Base-by-base conservation (phyloP, 2,329 filamentous ascomycete genomes). In the Sclerotiophoma versabilis region DNA sequence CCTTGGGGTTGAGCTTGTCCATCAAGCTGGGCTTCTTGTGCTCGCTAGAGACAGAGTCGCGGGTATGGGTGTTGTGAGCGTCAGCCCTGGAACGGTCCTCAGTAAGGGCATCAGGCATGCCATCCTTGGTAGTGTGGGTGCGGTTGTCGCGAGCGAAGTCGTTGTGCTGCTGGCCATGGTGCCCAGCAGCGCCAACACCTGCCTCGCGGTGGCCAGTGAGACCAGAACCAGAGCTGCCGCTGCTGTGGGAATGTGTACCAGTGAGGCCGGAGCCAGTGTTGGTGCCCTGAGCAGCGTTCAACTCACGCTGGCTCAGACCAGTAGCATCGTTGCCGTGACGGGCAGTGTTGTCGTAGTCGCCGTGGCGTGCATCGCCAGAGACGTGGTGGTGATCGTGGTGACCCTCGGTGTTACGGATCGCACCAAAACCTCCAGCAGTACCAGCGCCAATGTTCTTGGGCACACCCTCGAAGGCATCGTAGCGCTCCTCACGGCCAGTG, bases 401-500 rank as follows among this genome's bases (percentile, higher is more conserved):
- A 44, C 62, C 61, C 37, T 59, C 47, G 12, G 57, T 55, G 10
- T 61, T 57, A 19, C 59, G 64, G 19, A 63, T 57, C 11, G 44
- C 51, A 22, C 54, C 49, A 11, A 58, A 69, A 20, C 49, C 59
- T 23, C 60, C 58, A 37, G 47, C 63, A 44, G 50, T 54, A 14
- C 58, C 54, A 20, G 74, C 70, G 17, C 77, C 75, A 36, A 82
- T 76, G 52, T 78, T 73, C 61, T 81, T 79, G 4, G 86, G 86
- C 59, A 87, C 85, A 10, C 87, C 87, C 34, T 83, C 81, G 54
- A 87, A 88, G 30, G 83, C 82, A 44, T 86, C 83, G 41, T 83
- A 79, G 14, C 82, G 80, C 66, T 84, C 80, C 34, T 83, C 80
- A 29, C 81, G 78, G 2, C 85, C 84, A 10, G 74, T 72, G 1